Conservation (phyloP, 768 basidiomycete species). For the Hemileccinum rubropunctum region DNA sequence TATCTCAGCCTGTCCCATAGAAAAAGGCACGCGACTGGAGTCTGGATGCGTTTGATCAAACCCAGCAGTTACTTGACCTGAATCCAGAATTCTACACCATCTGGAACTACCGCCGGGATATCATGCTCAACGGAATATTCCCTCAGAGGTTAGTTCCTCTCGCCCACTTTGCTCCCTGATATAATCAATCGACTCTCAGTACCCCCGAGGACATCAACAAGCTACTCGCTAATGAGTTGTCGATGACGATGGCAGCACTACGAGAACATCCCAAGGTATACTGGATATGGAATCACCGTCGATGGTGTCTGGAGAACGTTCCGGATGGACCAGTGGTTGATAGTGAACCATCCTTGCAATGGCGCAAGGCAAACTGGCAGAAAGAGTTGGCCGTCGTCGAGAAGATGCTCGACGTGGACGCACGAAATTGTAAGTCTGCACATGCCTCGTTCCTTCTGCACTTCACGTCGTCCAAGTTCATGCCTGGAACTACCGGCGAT, state of each 20-base stretch:
- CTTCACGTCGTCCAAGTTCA: constrained; percentile 57
- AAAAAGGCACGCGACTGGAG: constrained; percentile 69
- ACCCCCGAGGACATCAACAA: constrained; percentile 58
- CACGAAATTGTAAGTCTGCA: constrained; percentile 78
- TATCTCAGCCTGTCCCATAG: constrained; percentile 39
- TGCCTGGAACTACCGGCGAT: constrained; percentile 93
- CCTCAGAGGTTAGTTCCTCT: constrained; percentile 48
- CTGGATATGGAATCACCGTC: constrained; percentile 97
- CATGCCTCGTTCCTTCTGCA: background rate
- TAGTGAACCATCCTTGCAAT: constrained; percentile 48
- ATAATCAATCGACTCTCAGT: constrained; percentile 38
- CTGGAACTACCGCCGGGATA: constrained; percentile 91
- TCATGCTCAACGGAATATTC: constrained; percentile 72
- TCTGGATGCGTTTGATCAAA: constrained; percentile 71
- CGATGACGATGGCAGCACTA: constrained; percentile 77
- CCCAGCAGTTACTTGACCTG: constrained; percentile 69
- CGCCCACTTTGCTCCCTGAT: background rate
- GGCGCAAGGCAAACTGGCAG: constrained; percentile 82
- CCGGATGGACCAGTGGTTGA: constrained; percentile 64
- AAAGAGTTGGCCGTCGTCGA: constrained; percentile 86
- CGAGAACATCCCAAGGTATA: constrained; percentile 92
- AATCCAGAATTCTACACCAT: constrained; percentile 97
- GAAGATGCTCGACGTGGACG: constrained; percentile 87
- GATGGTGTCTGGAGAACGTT: constrained; percentile 90
- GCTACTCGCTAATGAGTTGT: constrained; percentile 68